Base-by-base conservation (phyloP, 352 stramenopile species). In the Porosira glacialis region DNA sequence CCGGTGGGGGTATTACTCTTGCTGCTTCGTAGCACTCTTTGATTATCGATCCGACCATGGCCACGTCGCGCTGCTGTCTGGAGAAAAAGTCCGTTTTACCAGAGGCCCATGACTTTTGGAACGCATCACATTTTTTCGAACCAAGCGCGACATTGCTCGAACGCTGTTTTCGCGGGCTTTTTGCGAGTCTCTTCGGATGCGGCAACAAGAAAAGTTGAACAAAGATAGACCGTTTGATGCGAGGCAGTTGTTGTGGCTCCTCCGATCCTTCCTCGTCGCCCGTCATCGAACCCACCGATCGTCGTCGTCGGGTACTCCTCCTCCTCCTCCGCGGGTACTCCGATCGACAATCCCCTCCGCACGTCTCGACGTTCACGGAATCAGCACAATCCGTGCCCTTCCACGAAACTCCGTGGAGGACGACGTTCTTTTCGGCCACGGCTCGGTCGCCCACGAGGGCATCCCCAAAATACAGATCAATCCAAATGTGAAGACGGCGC, bases 391-490 rank as follows among this genome's bases (percentile, higher is more conserved):
- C 52, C 47, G 7, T 21, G 60, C 63, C 41, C n/a, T 15, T 53
- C 61, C 55, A 73, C 30, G 24, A 41, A 21, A 68, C 55, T 21
- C 30, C 8, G 33, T 53, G 22, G 5, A 97, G 71, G 2, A 93
- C 93, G 0, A 97, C 88, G 49, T 97, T 97, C 72, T 97, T 97
- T 53, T 95, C 85, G 2, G 75, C 64, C 11, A 97, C 77, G 15
- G 93, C 93, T 24, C 70, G 73, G 8, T 93, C 79, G 2, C 93
- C 93, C 49, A 75, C 88, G 17, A 97, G 73, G 7, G 81, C 84
- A 22, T 88, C 83, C 2, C 95, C 95, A 71, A 98, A 98, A 63
- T 95, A 97, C n/a, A 98, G 75, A 65, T 98, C 94, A 62, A 98
- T 97, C 95, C 95, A 98, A 13, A 84, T 66, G 71, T 97, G 94